phyloP scores from a whole-genome alignment of 164 flowering plant species.

The Protea cynaroides region DNA sequence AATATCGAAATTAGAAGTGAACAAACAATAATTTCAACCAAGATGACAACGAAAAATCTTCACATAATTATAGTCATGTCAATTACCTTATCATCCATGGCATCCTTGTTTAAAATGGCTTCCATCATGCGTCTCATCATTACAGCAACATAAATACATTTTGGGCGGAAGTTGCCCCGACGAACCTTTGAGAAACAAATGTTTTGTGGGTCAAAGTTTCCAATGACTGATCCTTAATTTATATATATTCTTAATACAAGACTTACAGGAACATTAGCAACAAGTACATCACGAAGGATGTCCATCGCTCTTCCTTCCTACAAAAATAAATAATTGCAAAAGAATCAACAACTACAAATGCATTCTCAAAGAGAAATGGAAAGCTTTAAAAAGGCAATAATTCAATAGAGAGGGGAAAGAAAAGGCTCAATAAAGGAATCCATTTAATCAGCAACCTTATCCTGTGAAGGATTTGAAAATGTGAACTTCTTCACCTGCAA shows the following conservation, averaged over 20 bases:
- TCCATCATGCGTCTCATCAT: slow-evolving; percentile 97
- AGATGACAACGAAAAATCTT: not conserved
- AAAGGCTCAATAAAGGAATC: not conserved
- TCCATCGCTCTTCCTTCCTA: slow-evolving; percentile 55
- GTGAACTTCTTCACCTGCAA: slow-evolving; percentile 21
- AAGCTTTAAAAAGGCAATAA: not conserved
- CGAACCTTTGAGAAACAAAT: slow-evolving; percentile 38
- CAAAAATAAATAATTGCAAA: not conserved
- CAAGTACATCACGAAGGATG: slow-evolving; percentile 61
- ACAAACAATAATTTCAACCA: not conserved
- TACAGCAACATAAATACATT: slow-evolving; percentile 89
- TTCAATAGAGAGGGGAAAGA: not conserved
- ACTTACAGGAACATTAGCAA: slow-evolving; percentile 86
- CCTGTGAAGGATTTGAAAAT: slow-evolving; percentile 8
- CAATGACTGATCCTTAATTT: not conserved
- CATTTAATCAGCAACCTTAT: slow-evolving; percentile 15
- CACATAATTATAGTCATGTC: not conserved
- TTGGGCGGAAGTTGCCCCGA: slow-evolving; percentile 55
- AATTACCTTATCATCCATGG: slow-evolving; percentile 92
- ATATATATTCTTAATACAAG: not conserved
- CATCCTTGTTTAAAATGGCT: slow-evolving; percentile 71
- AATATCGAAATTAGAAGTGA: not conserved
- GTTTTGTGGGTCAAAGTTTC: not conserved
- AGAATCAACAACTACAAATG: not conserved
- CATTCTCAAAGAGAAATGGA: not conserved